These are phyloP conservation scores for Zelopaecilomyces penicillatus DNA, from an alignment of 2,329 filamentous ascomycete genomes.

Conservation along the genomic window DNA sequence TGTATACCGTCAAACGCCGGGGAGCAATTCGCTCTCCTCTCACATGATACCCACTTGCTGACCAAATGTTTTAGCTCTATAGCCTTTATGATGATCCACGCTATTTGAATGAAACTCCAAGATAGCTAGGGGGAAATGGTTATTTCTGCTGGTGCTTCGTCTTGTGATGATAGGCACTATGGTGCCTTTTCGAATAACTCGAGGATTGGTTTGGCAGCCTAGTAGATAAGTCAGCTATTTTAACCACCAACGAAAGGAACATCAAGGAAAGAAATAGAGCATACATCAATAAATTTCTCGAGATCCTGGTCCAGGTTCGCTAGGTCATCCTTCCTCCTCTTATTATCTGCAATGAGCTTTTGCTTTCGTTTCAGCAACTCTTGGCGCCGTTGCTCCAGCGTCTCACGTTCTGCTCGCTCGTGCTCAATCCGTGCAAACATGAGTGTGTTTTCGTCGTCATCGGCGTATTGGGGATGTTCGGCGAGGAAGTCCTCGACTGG, in stretches of 20 bases:
- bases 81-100: too few relatives aligned
- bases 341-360: conserved; percentile 63
- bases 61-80: too few relatives aligned
- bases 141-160: too few relatives aligned
- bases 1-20: too few relatives aligned
- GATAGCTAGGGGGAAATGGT: too few relatives aligned
- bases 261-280: conserved; percentile 20
- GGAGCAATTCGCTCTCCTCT: too few relatives aligned
- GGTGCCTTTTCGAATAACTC: conserved; percentile 72
- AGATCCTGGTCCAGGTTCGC: conserved; percentile 85
- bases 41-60: too few relatives aligned
- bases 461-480: conserved; percentile 64
- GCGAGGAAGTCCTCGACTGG: conserved; percentile 72
- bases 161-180: conserved; percentile 15
- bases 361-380: conserved; percentile 60
- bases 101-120: too few relatives aligned
- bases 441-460: conserved; percentile 66
- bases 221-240: conserved; percentile 12
- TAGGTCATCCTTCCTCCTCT: conserved; percentile 86
- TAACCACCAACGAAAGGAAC: not conserved
- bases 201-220: conserved; percentile 84
- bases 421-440: conserved; percentile 90
- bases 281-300: conserved; percentile 85
- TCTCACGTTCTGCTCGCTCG: conserved; percentile 76
- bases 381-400: conserved; percentile 75